Evolutionary conservation across 106 monocot genomes (phyloP).

Genomic region (Phalaenopsis equestris): DNA sequence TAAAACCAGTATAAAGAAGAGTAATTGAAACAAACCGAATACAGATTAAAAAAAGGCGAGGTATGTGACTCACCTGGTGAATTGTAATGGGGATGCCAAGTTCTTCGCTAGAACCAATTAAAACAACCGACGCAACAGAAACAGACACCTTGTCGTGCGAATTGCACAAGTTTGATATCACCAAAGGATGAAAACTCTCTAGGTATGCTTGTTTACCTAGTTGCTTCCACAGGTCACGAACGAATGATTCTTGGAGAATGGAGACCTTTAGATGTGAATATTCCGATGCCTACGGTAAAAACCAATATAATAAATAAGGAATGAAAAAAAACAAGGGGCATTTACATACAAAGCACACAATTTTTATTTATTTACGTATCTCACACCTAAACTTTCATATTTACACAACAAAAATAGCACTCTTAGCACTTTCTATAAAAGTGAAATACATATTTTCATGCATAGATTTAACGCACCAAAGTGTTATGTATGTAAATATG

Average conservation of each 20-base stretch:
- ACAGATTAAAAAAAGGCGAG: neutral
- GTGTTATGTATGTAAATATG: too few species aligned
- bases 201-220: conserved; percentile 82
- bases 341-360: too few species aligned
- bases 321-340: too few species aligned
- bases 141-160: conserved; percentile 55
- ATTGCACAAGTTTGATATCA: conserved; percentile 64
- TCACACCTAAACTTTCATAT: too few species aligned
- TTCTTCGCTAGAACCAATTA: conserved; percentile 91
- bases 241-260: conserved; percentile 88
- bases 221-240: conserved; percentile 76
- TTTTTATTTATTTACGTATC: too few species aligned
- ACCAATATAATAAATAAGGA: neutral
- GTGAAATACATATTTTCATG: too few species aligned
- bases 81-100: conserved; percentile 88
- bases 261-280: conserved; percentile 80
- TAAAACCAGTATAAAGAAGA: neutral
- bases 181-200: conserved; percentile 73
- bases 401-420: too few species aligned
- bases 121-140: conserved; percentile 68
- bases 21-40: neutral
- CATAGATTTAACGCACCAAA: too few species aligned
- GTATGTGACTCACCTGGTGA: conserved; percentile 55
- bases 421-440: too few species aligned
- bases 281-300: conserved; percentile 41